Evolutionary conservation across 2,329 filamentous ascomycete genomes (phyloP).

Genomic region (Claviceps arundinis): DNA sequence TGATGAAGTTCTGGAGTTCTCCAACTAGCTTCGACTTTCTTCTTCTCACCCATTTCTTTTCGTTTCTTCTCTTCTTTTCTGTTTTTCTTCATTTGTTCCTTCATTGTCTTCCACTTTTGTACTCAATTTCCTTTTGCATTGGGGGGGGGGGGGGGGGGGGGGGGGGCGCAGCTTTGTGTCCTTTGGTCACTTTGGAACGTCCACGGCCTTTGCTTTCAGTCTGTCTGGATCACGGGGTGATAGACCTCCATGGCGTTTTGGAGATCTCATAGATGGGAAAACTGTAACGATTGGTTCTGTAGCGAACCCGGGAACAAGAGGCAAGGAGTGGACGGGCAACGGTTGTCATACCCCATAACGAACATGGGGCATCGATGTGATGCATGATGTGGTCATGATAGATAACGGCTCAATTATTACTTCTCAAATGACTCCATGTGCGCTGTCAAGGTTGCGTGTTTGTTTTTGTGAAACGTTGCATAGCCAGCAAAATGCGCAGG

Average conservation of each 20-base stretch:
- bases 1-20: no score
- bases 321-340: neutral
- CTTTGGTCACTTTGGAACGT: neutral
- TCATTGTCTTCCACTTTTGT: neutral
- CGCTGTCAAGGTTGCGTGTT: no score
- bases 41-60: no score
- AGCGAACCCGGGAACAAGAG: neutral
- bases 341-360: neutral
- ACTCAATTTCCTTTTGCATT: neutral
- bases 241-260: neutral
- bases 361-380: constrained; percentile 4
- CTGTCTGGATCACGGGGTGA: neutral
- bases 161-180: neutral
- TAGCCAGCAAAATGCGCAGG: no score
- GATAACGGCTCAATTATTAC: neutral
- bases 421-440: no score
- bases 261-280: neutral
- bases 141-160: neutral
- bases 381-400: constrained; percentile 2
- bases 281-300: neutral
- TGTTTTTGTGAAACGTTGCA: no score
- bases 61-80: neutral
- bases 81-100: neutral
- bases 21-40: no score
- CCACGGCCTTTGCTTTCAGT: neutral